Conservation (phyloP, 257 asterid genomes). For the Solanum sitiens region DNA sequence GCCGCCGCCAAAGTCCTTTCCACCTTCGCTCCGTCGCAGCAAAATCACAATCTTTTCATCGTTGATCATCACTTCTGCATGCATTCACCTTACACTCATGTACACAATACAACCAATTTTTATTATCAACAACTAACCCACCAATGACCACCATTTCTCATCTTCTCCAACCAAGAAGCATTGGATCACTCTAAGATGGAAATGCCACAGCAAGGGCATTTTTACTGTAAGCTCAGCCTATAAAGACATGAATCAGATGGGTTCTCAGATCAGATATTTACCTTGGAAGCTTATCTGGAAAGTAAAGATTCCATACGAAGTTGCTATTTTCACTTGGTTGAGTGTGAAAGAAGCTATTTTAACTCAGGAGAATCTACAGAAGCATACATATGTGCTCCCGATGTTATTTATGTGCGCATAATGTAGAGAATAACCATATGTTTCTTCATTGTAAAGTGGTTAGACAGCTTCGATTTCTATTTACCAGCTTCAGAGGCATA, state of each 20-base stretch:
- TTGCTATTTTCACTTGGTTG: not conserved
- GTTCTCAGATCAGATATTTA: not conserved
- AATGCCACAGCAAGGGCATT: not conserved
- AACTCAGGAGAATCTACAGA: not conserved
- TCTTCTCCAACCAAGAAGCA: not conserved
- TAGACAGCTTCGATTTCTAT: not conserved
- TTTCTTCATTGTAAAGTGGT: not conserved
- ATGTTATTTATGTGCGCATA: not conserved
- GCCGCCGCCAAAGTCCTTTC: not conserved
- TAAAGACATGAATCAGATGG: not conserved
- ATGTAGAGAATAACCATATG: not conserved
- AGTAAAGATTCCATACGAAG: not conserved
- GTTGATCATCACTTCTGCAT: not conserved
- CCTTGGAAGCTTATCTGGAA: not conserved
- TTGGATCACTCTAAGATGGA: not conserved
- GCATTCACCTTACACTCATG: not conserved
- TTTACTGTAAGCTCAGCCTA: not conserved
- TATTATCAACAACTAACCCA: not conserved
- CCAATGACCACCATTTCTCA: not conserved
- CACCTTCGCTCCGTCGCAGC: not conserved
- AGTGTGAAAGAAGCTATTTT: not conserved
- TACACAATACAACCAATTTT: not conserved
- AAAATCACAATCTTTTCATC: not conserved
- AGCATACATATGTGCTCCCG: not conserved
- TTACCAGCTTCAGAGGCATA: not conserved